Evolutionary conservation across 805 yeast genomes (phyloP), one percentile per base, ranked within the genome.

Genomic region (Candida coleopterorum): DNA sequence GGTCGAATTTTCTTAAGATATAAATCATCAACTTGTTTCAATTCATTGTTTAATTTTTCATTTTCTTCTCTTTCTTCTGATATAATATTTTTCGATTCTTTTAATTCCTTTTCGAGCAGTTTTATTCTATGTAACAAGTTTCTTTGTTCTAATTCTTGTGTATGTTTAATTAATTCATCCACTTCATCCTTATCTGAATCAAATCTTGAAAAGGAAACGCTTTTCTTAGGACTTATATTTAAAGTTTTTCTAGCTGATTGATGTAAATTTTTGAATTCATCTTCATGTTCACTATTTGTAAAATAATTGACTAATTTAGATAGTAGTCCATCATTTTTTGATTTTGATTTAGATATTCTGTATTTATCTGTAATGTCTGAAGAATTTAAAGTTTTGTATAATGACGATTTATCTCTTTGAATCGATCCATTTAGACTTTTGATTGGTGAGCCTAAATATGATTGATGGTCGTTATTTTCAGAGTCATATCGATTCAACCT

Each of bases 201-300:
- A n/a, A 29, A 11, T 38, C 40, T 27, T 46, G 28, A 25, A 11
- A 37, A 24, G 50, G 46, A 6, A 45, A 24, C 9, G 50, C 52
- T 12, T 40, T 37, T 33, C 49, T 42, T 34, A 3, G 38, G 23
- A 10, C 35, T 33, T 4, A 44, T 38, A 11, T 41, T 35, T 7
- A 45, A 31, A 10, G 41, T 37, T 10, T 38, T 37, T 32, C 38
- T 37, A 9, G 55, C 53, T 7, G 56, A 51, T 8, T 40, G 31
- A 21, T 41, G 43, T 23, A 55, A 39, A 9, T 25, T 29, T 9
- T 44, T 35, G 9, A 50, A 43, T 29, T 44, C 45, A 15, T 44
- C 45, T n/a, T 42, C 47, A 9, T 37, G 20, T 11, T 45, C 52
- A 25, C 34, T 22, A 12, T 35, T 39, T 6, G 44, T 43, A 23